Conservation (phyloP, 768 basidiomycete species). For the Rhodosporidiobolus sp. region DNA sequence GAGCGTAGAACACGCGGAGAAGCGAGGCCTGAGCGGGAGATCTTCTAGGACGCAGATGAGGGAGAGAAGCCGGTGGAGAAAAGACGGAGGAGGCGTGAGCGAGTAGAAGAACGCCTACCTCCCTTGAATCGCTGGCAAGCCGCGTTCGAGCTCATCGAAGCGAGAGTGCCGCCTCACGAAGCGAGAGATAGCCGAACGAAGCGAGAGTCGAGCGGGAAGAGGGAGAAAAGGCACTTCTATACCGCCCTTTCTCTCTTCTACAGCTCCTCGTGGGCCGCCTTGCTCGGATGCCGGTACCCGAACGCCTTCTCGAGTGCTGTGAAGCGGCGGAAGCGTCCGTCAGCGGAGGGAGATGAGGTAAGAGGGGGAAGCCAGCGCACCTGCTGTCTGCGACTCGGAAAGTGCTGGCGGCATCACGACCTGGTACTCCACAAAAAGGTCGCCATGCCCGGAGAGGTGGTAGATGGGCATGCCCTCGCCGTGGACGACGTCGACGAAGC, state of each 20-base stretch:
- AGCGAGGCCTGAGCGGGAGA: no score
- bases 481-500: slow-evolving; percentile 76
- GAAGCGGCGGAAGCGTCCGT: no score
- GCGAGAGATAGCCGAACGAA: no score
- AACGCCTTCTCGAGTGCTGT: slow-evolving; percentile 33
- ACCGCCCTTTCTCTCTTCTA: slow-evolving; percentile 3
- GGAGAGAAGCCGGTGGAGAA: no score
- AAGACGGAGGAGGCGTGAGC: no score
- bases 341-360: background rate
- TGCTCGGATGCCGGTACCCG: slow-evolving; percentile 21
- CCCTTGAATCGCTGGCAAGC: no score
- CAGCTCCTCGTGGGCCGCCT: slow-evolving; percentile 15
- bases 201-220: background rate
- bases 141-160: no score
- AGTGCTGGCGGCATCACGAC: slow-evolving; percentile 80
- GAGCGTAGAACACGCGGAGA: no score
- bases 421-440: slow-evolving; percentile 88
- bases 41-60: no score
- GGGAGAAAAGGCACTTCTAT: background rate
- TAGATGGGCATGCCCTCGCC: slow-evolving; percentile 86
- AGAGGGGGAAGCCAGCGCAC: slow-evolving; percentile 58
- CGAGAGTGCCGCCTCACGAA: no score
- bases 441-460: slow-evolving; percentile 62
- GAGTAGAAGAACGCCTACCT: no score
- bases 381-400: slow-evolving; percentile 63